These are phyloP conservation scores for Paxillus involutus DNA, from an alignment of 768 basidiomycete genomes.

Conservation along the genomic window DNA sequence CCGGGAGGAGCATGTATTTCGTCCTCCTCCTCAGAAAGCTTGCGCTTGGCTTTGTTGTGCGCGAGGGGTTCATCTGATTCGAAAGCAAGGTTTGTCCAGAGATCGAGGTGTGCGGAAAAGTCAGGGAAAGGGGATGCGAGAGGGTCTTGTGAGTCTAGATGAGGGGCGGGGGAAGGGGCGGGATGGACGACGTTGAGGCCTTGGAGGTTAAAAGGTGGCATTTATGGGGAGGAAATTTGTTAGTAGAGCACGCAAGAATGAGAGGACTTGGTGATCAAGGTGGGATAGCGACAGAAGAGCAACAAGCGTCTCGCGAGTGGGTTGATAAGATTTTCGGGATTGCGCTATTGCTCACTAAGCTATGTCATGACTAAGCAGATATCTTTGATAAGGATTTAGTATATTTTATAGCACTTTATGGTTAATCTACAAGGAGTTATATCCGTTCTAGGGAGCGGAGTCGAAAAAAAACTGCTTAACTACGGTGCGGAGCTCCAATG, in stretches of 20 bases:
- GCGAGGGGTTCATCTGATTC: slow-evolving; percentile 70
- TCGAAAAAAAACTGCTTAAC: no score
- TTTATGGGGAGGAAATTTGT: slow-evolving; percentile 20
- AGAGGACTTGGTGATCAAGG: slow-evolving; percentile 9
- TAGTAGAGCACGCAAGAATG: neutral
- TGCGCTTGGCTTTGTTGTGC: slow-evolving; percentile 33
- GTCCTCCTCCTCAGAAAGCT: slow-evolving; percentile 36
- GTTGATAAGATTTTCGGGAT: slow-evolving; percentile 9
- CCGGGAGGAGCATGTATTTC: slow-evolving; percentile 33
- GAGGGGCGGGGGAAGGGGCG: slow-evolving; percentile 37
- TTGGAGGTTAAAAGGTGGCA: slow-evolving; percentile 67
- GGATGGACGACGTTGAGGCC: slow-evolving; percentile 81
- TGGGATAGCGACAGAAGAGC: no score
- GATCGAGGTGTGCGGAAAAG: slow-evolving; percentile 71
- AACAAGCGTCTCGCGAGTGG: no score
- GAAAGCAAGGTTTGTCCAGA: slow-evolving; percentile 84
- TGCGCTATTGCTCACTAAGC: slow-evolving; percentile 10
- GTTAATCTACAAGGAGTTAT: no score
- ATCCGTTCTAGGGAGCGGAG: no score
- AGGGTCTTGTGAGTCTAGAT: slow-evolving; percentile 50
- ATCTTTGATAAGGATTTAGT: neutral
- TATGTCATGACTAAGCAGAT: slow-evolving; percentile 3
- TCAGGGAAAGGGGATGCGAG: slow-evolving; percentile 69
- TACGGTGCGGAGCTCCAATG: no score
- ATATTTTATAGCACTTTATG: no score